Base-by-base conservation (phyloP, 345 rosid genomes). In the Eutrema japonicum region DNA sequence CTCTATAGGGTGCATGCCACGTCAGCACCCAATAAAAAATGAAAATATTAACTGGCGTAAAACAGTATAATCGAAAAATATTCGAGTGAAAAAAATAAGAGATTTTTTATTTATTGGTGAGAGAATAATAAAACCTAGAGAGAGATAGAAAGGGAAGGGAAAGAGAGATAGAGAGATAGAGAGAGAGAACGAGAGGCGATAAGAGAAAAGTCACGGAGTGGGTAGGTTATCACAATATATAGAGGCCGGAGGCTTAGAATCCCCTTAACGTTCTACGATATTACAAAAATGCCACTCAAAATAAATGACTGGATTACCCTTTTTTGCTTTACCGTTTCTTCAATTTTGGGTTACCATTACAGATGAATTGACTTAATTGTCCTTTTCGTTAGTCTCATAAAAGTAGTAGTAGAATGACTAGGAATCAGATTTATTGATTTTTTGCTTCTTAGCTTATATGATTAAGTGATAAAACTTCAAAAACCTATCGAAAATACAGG, bases 1-100 rank as follows among this genome's bases (percentile, higher is more conserved):
- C 50, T 68, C 40, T 61, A 41, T 70, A 55, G 32, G 68, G 72
- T 80, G 83, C 87, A 82, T 85, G 90, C 96, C 98, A 93, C 94
- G 94, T 88, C 79, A 79, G 65, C 80, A 55, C 61, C 60, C 33
- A 64, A 41, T 45, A 2, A 53, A 78, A 70, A 52, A 9, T 5
- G 7, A 37, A 50, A 61, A 37, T 11, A 50, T 63, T 73, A 46
- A 74, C 70, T 53, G 60, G 40, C 4, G 50, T 27, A 30, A 40
- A 51, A 50, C 57, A 46, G 61, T 47, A 62, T 38, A 49, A 37
- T 27, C 14, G 30, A 42, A 36, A 42, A 70, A 67, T 64, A 14
- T 1, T 37, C 11, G 73, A 35, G 54, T 47, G 43, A 29, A 5
- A 41, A 41, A 36, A 8, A 47, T 22, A 5, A 48, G n/a, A 33